Base-by-base conservation (phyloP, 2,329 filamentous ascomycete species). In the Bipolaris victoriae region DNA sequence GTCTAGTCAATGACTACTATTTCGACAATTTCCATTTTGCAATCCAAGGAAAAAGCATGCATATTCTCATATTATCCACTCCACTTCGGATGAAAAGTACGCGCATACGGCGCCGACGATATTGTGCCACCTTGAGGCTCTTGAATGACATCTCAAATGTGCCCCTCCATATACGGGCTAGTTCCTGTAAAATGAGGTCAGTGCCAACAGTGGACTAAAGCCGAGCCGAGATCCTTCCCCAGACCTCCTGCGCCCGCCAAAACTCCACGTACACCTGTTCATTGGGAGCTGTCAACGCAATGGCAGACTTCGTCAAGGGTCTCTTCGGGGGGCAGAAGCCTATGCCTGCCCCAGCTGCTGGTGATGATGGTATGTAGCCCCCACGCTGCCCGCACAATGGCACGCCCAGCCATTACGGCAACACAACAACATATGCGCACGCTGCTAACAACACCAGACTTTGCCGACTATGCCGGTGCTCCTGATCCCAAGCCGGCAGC, bases 391-490 rank as follows among this genome's bases (percentile, higher is more conserved):
- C 55, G 44, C 57, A 55, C 52, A 44, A 52, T 52, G 58, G 54
- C 49, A 51, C 37, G 58, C 58, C 64, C 64, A 57, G 26, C 37
- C 24, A 55, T 15, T 49, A 39, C 35, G 18, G 24, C 29, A 16
- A 5, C 45, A 45, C n/a, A 24, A 35, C 15, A 45, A 15, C 22
- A 45, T 36, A n/a, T 11, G 39, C 50, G 22, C 49, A 41, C 40
- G 13, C 29, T 26, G 24, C 49, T 60, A 33, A 60, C 47, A 45
- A 13, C 7, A 40, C 36, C 75, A 97, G 93, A 96, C 81, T 97
- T 97, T 77, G 92, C 91, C 80, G 94, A 97, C 82, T 98, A 96
- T 73, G 91, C 92, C 59, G 88, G 87, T 64, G 89, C 88, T 67
- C 86, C 92, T 64, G 87, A 90, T 18, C 88, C 91, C 55, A 80